Base-by-base conservation (phyloP, 352 stramenopile genomes). In the Phytophthora cactorum region DNA sequence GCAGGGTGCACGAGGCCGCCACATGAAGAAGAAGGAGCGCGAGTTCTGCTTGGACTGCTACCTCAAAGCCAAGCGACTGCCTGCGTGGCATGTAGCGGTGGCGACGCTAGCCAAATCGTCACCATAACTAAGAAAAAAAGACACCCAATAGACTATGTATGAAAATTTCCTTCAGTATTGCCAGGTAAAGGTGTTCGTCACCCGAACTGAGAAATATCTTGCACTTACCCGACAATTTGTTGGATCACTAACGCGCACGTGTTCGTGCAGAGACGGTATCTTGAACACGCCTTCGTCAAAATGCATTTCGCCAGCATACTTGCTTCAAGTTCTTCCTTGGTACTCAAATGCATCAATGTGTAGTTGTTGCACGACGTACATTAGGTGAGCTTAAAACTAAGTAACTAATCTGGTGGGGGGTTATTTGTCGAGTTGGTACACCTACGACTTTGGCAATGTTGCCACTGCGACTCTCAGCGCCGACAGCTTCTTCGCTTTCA, bases 401-500 rank as follows among this genome's bases (percentile, higher is more conserved):
- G 43, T 52, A 57, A 50, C 66, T 69, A 22, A 22, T 22, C 22
- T 22, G 22, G 22, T 22, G 22, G 22, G 22, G 22, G 22, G 22
- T 22, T 22, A 73, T 73, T 54, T 52, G 39, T 10, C 32, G 22
- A 22, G 22, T 22, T 22, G 44, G 46, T 61, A 58, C 29, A 9
- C 12, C 36, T 43, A 7, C 22, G 22, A 22, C 25, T 68, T 69
- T 17, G 66, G 67, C 36, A 85, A 50, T 10, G 70, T 76, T 2
- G 75, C 74, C 12, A 78, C 53, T 2, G 74, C 79, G n/a, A 89
- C 77, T 54, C 75, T 70, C 64, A 71, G 77, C 7, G 79, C 74
- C 25, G 76, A 79, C 6, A 82, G 10, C n/a, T 76, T 64, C 50
- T 81, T 86, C 36, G 81, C 74, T 47, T 86, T 84, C 3, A 89